These are phyloP conservation scores for Buddleja alternifolia DNA, from an alignment of 257 asterid species.

Conservation along the genomic window DNA sequence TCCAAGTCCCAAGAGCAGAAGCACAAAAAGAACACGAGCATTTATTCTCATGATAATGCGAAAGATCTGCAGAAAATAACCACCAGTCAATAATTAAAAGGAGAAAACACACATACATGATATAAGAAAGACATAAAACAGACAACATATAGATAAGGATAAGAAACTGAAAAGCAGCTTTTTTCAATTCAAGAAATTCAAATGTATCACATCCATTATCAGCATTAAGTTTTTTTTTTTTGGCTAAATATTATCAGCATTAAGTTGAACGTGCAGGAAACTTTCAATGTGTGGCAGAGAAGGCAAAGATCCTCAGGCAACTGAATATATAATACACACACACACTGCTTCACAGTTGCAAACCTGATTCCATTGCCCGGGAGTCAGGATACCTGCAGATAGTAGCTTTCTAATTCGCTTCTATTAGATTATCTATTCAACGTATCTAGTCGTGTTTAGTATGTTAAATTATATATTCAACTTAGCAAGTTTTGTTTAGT, in stretches of 20 bases:
- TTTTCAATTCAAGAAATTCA: neutral
- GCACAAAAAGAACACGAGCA: slow-evolving; percentile 72
- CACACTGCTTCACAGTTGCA: too few species aligned
- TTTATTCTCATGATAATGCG: slow-evolving; percentile 84
- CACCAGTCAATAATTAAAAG: slow-evolving; percentile 16
- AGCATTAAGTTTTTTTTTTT: neutral
- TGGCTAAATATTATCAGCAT: neutral
- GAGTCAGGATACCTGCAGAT: too few species aligned
- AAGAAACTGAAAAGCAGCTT: slow-evolving; percentile 1
- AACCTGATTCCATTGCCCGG: too few species aligned
- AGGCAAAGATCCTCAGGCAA: slow-evolving; percentile 7
- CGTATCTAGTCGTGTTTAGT: too few species aligned
- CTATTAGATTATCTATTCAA: too few species aligned
- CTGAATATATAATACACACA: too few species aligned
- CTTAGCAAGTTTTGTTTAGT: too few species aligned
- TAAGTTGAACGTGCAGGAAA: neutral
- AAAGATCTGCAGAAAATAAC: slow-evolving; percentile 65
- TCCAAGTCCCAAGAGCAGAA: slow-evolving; percentile 72
- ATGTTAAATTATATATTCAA: too few species aligned
- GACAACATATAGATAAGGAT: neutral
- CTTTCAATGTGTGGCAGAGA: slow-evolving; percentile 5
- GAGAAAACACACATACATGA: neutral
- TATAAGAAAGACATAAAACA: slow-evolving; percentile 6
- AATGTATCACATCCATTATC: slow-evolving; percentile 10
- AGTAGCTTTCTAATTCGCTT: too few species aligned